Evolutionary conservation across 352 stramenopile species (phyloP), one percentile per base, ranked within the genome.

Genomic region (Globisporangium okanoganense): DNA sequence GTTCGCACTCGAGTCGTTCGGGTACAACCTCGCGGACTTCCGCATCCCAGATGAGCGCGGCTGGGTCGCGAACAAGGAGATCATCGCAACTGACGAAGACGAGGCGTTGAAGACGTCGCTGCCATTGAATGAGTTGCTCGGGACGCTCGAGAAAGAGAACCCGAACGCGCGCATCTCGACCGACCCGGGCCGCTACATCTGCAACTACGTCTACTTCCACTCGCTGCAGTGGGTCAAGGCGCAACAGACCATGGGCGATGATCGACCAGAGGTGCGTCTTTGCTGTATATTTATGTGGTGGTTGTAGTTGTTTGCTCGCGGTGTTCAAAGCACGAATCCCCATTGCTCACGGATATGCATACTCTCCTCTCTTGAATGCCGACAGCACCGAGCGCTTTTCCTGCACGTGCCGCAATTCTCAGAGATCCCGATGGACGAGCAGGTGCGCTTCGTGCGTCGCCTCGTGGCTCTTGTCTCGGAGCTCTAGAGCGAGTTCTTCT

Each of bases 171-270:
- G 31, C 5, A 72, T 95, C 48, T 95, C 85, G 14, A 88, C 61
- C 12, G 80, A 95, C 61, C 83, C 83, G 1, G 85, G 85, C 6
- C 72, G 85, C 24, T 95, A 92, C 71, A 91, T 95, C 58, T 95
- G 85, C 72, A 95, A 95, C 69, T 92, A 76, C 62, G 84, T 92
- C 16, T 95, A 91, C 75, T 95, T 81, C 64, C 65, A 77, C 33
- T 93, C 83, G 67, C 78, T 95, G 14, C 64, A 80, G 38, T 90
- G 82, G 80, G 64, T 71, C 61, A 81, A 88, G 38, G 51, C 66
- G 22, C 73, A 82, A 27, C 64, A 60, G 20, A 56, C 43, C 58
- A 74, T 76, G 48, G 64, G 62, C 12, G 56, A 76, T 29, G 66
- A 63, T 10, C 38, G 71, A 51, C 72, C 86, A 41, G n/a, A 59